These are phyloP conservation scores for Penicillium sp. DNA, from an alignment of 2,329 filamentous ascomycete species.

Conservation along the genomic window DNA sequence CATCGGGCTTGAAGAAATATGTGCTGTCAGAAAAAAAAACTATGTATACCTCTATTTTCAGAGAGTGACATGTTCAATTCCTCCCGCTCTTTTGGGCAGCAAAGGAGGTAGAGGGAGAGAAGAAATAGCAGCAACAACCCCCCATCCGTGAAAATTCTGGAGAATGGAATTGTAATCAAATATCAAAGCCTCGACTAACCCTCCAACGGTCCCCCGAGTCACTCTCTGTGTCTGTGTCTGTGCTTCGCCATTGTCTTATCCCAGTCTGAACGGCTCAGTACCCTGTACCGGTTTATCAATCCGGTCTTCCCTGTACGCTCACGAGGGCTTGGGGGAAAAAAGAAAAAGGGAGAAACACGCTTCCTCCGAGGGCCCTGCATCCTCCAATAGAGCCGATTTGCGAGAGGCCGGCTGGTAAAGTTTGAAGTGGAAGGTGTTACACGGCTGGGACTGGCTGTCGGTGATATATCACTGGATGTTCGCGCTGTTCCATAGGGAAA, in stretches of 20 bases:
- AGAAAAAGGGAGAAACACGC: slow-evolving; percentile 10
- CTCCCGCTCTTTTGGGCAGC: background rate
- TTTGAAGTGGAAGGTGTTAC: slow-evolving; percentile 24
- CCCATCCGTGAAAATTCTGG: background rate
- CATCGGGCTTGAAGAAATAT: slow-evolving; percentile 11
- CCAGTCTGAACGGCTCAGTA: background rate
- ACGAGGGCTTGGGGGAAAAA: slow-evolving; percentile 10
- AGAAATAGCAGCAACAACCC: background rate
- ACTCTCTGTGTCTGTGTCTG: background rate
- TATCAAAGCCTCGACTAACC: background rate
- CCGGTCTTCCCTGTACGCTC: slow-evolving; percentile 15
- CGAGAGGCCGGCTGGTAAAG: slow-evolving; percentile 6
- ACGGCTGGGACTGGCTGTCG: slow-evolving; percentile 17
- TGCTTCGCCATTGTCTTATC: background rate
- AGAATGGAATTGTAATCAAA: background rate
- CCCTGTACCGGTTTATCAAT: slow-evolving; percentile 4
- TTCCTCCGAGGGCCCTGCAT: slow-evolving; percentile 19
- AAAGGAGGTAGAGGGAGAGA: background rate
- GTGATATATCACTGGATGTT: slow-evolving; percentile 26
- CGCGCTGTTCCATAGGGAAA: background rate
- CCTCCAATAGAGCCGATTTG: slow-evolving; percentile 23
- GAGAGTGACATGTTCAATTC: background rate
- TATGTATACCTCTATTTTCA: background rate
- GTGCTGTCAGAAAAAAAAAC: background rate
- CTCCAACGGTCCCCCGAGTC: background rate